A percentile compares a stretch with the other conserved stretches of the same genome.
phyloP scores from a whole-genome alignment of 1,139 yeast species.

The Tardiomyces digboiensis region DNA sequence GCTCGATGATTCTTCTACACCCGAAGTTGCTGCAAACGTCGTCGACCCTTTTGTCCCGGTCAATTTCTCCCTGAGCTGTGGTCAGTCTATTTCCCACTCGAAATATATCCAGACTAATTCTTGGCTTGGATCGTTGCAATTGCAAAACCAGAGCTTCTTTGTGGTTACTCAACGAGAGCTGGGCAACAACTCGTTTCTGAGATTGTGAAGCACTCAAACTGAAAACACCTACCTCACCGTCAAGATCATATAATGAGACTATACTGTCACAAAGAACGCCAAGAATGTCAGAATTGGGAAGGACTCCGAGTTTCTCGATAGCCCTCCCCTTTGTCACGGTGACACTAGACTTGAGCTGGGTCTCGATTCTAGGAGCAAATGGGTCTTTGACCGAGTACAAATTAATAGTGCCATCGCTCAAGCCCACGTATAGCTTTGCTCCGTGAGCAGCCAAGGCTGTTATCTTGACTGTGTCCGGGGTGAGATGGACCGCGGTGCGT shows the following conservation, averaged over 20 bases:
- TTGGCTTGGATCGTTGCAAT: too few relatives aligned
- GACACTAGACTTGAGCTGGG: conserved; percentile 8
- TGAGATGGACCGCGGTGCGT: not conserved
- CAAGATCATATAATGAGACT: conserved; percentile 27
- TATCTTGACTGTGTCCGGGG: not conserved
- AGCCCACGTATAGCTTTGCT: conserved; percentile 19
- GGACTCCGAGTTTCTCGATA: conserved; percentile 25
- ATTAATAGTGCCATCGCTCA: conserved; percentile 16
- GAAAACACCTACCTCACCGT: not conserved
- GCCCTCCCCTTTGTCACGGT: conserved; percentile 11
- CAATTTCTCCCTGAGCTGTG: conserved; percentile 21
- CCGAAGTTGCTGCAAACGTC: conserved; percentile 20
- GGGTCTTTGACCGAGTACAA: conserved; percentile 18
- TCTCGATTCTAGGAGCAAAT: conserved; percentile 8
- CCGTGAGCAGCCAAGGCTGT: conserved; percentile 12
- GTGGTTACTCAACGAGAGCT: too few relatives aligned
- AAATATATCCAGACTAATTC: conserved; percentile 13
- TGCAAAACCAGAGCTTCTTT: too few relatives aligned
- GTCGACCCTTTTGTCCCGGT: conserved; percentile 29
- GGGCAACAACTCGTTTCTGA: too few relatives aligned
- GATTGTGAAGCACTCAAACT: too few relatives aligned
- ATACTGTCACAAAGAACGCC: conserved; percentile 24
- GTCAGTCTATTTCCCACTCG: not conserved
- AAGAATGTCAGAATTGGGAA: conserved; percentile 28
- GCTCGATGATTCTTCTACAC: conserved; percentile 8